These are phyloP conservation scores for Suillus sp. DNA, from an alignment of 768 basidiomycete species.

Conservation along the genomic window DNA sequence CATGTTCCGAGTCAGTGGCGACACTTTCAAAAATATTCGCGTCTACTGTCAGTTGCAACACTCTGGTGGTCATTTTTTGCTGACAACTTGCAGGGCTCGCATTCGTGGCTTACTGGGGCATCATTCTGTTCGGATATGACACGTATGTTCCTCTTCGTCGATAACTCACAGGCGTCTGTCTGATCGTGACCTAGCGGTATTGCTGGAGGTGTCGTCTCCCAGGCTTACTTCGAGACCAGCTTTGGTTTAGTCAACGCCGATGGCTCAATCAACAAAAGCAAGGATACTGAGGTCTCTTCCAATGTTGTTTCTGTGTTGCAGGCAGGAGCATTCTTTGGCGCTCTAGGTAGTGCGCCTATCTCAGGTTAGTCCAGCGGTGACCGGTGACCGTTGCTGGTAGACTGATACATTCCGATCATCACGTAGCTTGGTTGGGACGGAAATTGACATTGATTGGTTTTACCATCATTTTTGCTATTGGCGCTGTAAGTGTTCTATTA, in stretches of 20 bases:
- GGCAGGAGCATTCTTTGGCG: conserved; percentile 88
- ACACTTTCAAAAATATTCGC: conserved; percentile 52
- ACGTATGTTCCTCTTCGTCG: conserved; percentile 42
- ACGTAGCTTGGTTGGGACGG: conserved; percentile 64
- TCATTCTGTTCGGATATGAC: conserved; percentile 83
- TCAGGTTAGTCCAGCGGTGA: conserved; percentile 49
- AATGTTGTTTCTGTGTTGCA: conserved; percentile 89
- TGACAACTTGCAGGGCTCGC: conserved; percentile 55
- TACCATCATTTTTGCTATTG: conserved; percentile 64
- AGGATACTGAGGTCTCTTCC: conserved; percentile 61
- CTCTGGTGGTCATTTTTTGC: background rate
- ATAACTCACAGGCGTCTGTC: background rate
- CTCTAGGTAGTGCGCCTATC: conserved; percentile 68
- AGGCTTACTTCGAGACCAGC: conserved; percentile 57
- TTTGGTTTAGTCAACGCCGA: conserved; percentile 58
- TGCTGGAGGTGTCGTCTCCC: conserved; percentile 69
- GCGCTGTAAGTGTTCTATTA: conserved; percentile 52
- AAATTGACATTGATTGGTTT: conserved; percentile 63
- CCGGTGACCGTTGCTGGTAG: background rate
- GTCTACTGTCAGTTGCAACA: conserved; percentile 56
- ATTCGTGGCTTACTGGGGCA: conserved; percentile 76
- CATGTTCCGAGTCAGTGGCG: conserved; percentile 7
- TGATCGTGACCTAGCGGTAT: conserved; percentile 46
- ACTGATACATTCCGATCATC: conserved; percentile 4
- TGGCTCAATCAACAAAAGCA: conserved; percentile 41